Evolutionary conservation across 202 grass and related monocot genomes (phyloP).

Genomic region (Elaeis oleifera): DNA sequence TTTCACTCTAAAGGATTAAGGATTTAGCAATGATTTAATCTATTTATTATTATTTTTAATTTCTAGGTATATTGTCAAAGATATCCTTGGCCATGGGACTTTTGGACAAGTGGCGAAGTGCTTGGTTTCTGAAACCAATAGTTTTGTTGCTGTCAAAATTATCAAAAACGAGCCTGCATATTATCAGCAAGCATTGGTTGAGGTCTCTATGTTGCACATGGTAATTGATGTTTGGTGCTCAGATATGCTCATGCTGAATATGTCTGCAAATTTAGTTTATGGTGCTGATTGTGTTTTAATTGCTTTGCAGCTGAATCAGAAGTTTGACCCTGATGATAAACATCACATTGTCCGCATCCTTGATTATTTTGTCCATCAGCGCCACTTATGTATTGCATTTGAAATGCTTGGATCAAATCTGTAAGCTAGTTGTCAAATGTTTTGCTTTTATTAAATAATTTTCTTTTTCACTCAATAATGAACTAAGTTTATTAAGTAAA

Average conservation of each 20-base stretch:
- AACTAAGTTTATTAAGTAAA: constrained; percentile 13
- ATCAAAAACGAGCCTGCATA: constrained; percentile 99
- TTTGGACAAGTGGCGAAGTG: constrained; percentile 96
- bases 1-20: too few relatives aligned
- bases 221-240: constrained; percentile 32
- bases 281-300: constrained; percentile 20
- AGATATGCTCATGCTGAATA: constrained; percentile 7
- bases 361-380: constrained; percentile 82
- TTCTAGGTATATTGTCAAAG: constrained; percentile 85
- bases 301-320: constrained; percentile 75
- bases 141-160: constrained; percentile 85
- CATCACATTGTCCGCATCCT: constrained; percentile 97
- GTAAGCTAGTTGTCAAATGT: constrained; percentile 39
- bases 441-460: constrained; percentile 4
- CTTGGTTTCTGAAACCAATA: constrained; percentile 69
- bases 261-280: constrained; percentile 1
- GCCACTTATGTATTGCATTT: constrained; percentile 93
- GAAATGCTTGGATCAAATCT: constrained; percentile 98
- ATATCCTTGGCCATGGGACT: constrained; percentile 97
- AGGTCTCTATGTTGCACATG: constrained; percentile 82
- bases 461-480: constrained; percentile 6
- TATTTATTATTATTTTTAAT: neutral
- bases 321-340: constrained; percentile 88
- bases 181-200: constrained; percentile 81
- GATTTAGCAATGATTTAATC: too few relatives aligned